These are phyloP conservation scores for Anisogramma anomala DNA, from an alignment of 2,329 filamentous ascomycete genomes.

Conservation along the genomic window DNA sequence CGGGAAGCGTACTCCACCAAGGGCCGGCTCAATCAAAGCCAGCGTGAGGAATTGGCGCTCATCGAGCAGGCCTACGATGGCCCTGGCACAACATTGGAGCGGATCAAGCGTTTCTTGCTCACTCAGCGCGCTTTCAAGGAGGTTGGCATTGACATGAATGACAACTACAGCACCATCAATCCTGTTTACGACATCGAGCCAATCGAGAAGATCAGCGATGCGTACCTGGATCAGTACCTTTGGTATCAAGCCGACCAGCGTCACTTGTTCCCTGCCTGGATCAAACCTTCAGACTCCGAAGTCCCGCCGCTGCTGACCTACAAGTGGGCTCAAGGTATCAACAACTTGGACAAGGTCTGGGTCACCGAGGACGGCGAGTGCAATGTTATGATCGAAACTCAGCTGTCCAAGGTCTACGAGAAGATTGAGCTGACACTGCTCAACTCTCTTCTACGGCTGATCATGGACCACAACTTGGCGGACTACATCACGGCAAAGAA, in stretches of 20 bases:
- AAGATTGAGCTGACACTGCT: constrained; percentile 96
- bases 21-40: constrained; percentile 89
- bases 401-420: constrained; percentile 98
- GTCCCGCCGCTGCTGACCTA: constrained; percentile 89
- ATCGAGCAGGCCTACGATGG: constrained; percentile 99
- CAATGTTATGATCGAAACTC: constrained; percentile 97
- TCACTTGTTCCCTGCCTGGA: constrained; percentile 95
- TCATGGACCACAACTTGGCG: constrained; percentile 98
- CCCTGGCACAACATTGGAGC: constrained; percentile 84
- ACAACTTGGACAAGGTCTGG: constrained; percentile 94
- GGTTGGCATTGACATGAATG: constrained; percentile 99
- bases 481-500: constrained; percentile 99
- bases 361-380: constrained; percentile 88
- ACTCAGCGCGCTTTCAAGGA: constrained; percentile 98
- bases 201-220: constrained; percentile 98
- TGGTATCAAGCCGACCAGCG: constrained; percentile 99
- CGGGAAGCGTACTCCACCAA: constrained; percentile 97
- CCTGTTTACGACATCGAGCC: constrained; percentile 98
- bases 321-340: constrained; percentile 99
- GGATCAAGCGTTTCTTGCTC: constrained; percentile 94
- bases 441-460: constrained; percentile 81
- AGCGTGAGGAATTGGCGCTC: constrained; percentile 88
- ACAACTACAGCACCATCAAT: constrained; percentile 98
- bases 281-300: constrained; percentile 97
- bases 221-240: constrained; percentile 94